phyloP scores from a whole-genome alignment of 495 filamentous ascomycete species.

The Arthonia radiata region DNA sequence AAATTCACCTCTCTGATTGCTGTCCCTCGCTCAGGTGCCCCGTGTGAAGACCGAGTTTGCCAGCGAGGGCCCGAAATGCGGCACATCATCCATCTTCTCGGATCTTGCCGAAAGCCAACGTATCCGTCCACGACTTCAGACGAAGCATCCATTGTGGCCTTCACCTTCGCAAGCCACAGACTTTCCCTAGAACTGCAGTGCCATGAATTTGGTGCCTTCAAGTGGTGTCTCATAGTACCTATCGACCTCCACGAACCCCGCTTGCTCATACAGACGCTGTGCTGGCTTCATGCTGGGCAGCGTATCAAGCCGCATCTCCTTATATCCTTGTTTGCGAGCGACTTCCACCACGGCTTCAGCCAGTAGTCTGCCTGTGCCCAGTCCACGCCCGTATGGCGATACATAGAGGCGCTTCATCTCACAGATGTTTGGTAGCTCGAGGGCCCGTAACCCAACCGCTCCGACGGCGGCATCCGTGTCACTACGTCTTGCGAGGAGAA shows the following conservation, averaged over 20 bases:
- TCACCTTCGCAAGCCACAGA: too few relatives aligned
- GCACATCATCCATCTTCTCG: too few relatives aligned
- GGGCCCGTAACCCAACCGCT: conserved; percentile 23
- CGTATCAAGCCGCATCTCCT: conserved; percentile 32
- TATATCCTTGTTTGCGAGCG: conserved; percentile 24
- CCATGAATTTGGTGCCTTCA: conserved; percentile 19
- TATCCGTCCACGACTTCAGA: too few relatives aligned
- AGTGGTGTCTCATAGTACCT: conserved; percentile 33
- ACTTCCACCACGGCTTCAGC: conserved; percentile 18
- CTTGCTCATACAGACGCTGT: conserved; percentile 20
- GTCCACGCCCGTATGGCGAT: conserved; percentile 18
- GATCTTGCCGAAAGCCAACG: too few relatives aligned
- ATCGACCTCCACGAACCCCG: conserved; percentile 28
- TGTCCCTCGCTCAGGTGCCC: too few relatives aligned
- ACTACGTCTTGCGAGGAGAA: conserved; percentile 26
- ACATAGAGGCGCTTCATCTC: conserved; percentile 38
- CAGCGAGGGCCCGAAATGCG: too few relatives aligned
- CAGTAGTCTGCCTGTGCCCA: conserved; percentile 22
- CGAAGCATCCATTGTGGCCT: too few relatives aligned
- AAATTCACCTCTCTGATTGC: too few relatives aligned
- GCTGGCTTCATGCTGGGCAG: conserved; percentile 28
- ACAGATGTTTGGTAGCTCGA: conserved; percentile 13
- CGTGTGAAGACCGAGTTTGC: too few relatives aligned
- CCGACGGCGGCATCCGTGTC: conserved; percentile 19
- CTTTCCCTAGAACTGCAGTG: too few relatives aligned